Base-by-base conservation (phyloP, 345 rosid genomes). In the Lepidium aucheri region DNA sequence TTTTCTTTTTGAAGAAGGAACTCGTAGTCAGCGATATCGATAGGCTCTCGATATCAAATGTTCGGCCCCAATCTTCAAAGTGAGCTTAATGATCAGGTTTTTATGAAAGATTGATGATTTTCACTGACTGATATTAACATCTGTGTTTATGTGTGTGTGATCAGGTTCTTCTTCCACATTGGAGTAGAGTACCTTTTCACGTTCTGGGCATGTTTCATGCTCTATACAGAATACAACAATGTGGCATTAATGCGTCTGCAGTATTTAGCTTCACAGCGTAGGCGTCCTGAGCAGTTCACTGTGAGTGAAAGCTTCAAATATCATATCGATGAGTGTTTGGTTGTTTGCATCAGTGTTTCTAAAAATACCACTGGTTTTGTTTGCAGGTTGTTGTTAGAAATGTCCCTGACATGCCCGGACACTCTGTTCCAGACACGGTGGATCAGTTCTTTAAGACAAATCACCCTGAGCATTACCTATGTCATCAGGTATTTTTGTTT, bases 21-120 rank as follows among this genome's bases (percentile, higher is more conserved):
- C 78, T 94, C 69, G 97, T 90, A 6, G 81, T 86, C 62, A 94
- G 95, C 75, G 71, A 90, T 76, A 94, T 94, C 15, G 99, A 94
- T 75, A 94, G 83, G 81, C 92, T 94, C 50, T 94, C 99, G 0
- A 86, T 94, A 71, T 94, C 99, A 12, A 94, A 94, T 66, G 97
- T 94, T 51, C 88, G 65, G 18, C 90, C 97, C 20, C 51, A 78
- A 74, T 94, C 99, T 69, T 51, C 74, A 50, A 85, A 89, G 97
- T 88, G 60, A 72, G 72, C 11, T 60, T 49, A n/a, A n/a, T n/a
- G n/a, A n/a, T n/a, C n/a, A n/a, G n/a, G n/a, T n/a, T n/a, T n/a
- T n/a, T n/a, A 38, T 66, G 20, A 15, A 15, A 41, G 17, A 30
- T 41, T 2, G 24, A 34, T 14, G 24, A 9, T 11, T 51, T 59